Evolutionary conservation across 2,329 filamentous ascomycete species (phyloP), one percentile per base, ranked within the genome.

Genomic region (Fusarium avenaceum): DNA sequence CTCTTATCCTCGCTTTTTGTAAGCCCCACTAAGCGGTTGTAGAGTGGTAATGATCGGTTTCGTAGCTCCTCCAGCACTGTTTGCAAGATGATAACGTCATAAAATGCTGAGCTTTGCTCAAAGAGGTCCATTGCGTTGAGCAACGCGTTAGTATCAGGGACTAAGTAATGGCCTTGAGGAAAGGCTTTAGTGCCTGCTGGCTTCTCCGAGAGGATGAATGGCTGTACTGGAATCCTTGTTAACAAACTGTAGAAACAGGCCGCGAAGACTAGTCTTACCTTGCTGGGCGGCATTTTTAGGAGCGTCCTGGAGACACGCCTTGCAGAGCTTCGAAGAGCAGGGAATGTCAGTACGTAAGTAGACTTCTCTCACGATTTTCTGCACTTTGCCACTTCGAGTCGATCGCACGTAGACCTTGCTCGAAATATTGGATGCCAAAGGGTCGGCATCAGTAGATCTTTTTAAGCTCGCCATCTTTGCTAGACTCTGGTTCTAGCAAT

Each of bases 111-210:
- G 61, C 92, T 91, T 71, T 97, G 91, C 82, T 99, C 96, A 74
- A 99, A 97, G 19, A 98, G 84, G 76, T 99, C 96, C 93, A 99
- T 97, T 71, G 92, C 95, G 76, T 93, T 96, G 50, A 99, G 86
- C 52, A 99, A 89, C 43, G 93, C 94, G 82, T 99, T 99, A 47
- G 96, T 99, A 77, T 99, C 96, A 30, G 96, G 96, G 35, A 99
- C 86, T 42, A 99, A 85, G 78, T 99, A 99, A 78, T 98, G 95
- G 30, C 96, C 96, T 77, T 91, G 87, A 2, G 93, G 91, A 76
- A 92, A 97, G 33, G 85, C 80, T 76, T 90, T 93, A 64, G 93
- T 97, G 60, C 91, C 93, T 47, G 92, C 92, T 48, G 96, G 96
- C 67, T 89, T 92, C 72, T 94, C 92, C 54, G 95, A 97, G 57